A percentile compares a stretch with the other conserved stretches of the same genome.
Evolutionary conservation across 495 filamentous ascomycete species (phyloP).

Genomic region (Penicillium daleae): DNA sequence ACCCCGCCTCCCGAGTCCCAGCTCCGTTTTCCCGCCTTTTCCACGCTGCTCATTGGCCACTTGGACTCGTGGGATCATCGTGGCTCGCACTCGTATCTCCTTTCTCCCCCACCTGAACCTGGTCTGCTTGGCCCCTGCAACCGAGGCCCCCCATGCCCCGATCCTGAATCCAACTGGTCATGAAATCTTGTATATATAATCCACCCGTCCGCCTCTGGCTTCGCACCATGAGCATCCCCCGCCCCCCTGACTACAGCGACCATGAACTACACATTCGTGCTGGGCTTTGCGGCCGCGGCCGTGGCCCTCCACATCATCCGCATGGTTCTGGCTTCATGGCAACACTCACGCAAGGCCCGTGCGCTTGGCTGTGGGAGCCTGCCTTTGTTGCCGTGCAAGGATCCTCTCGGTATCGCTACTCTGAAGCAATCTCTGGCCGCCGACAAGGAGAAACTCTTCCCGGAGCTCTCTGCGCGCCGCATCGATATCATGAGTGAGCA

Average conservation of each 20-base stretch:
- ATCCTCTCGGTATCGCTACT: conserved; percentile 36
- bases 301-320: conserved; percentile 33
- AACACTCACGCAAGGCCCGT: conserved; percentile 36
- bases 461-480: conserved; percentile 28
- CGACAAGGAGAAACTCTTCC: conserved; percentile 35
- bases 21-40: conserved; percentile 26
- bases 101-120: not conserved
- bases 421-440: conserved; percentile 32
- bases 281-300: conserved; percentile 33
- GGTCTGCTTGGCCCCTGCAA: not conserved
- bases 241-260: not conserved
- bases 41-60: conserved; percentile 19
- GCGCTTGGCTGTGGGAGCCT: conserved; percentile 33
- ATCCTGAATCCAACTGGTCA: not conserved
- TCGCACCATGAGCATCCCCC: not conserved
- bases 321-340: conserved; percentile 27
- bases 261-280: conserved; percentile 27
- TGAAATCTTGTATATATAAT: conserved; percentile 3
- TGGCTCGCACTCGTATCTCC: not conserved
- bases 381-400: conserved; percentile 37
- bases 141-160: conserved; percentile 13
- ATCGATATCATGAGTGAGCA: conserved; percentile 25
- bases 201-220: not conserved
- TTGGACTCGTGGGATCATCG: conserved; percentile 10
- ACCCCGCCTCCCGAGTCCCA: conserved; percentile 19